Evolutionary conservation across 2,329 filamentous ascomycete genomes (phyloP).

Genomic region (Aureobasidium sp.): DNA sequence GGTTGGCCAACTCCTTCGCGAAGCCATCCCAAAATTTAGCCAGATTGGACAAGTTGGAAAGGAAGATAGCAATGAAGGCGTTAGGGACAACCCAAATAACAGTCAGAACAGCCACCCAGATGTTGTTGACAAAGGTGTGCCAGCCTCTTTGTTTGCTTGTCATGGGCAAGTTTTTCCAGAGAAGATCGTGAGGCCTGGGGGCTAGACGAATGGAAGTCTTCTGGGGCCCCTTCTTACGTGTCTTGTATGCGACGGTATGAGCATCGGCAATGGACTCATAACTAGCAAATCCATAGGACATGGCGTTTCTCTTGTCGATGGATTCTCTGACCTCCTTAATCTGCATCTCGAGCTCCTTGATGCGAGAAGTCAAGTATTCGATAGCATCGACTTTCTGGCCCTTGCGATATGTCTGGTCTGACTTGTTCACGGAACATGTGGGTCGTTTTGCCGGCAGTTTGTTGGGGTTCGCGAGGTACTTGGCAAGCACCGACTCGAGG

Average conservation of each 20-base stretch:
- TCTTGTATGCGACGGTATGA: slow-evolving; percentile 75
- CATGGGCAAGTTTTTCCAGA: slow-evolving; percentile 88
- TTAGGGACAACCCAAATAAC: slow-evolving; percentile 86
- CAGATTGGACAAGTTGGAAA: slow-evolving; percentile 76
- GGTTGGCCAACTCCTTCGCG: slow-evolving; percentile 49
- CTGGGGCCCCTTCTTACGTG: slow-evolving; percentile 70
- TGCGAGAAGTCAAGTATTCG: slow-evolving; percentile 80
- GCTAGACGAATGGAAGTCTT: slow-evolving; percentile 72
- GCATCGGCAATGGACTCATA: slow-evolving; percentile 84
- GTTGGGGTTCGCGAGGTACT: slow-evolving; percentile 81
- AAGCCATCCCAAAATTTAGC: slow-evolving; percentile 68
- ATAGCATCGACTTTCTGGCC: slow-evolving; percentile 85
- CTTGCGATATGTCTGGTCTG: slow-evolving; percentile 60
- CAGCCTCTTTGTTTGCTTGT: slow-evolving; percentile 59
- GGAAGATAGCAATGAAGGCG: slow-evolving; percentile 86
- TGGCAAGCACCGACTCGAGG: slow-evolving; percentile 75
- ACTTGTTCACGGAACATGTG: slow-evolving; percentile 69
- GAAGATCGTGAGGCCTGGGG: slow-evolving; percentile 81
- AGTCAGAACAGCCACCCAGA: slow-evolving; percentile 78
- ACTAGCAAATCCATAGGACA: slow-evolving; percentile 90
- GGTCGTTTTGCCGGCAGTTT: slow-evolving; percentile 70
- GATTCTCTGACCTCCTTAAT: slow-evolving; percentile 75
- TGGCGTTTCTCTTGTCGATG: slow-evolving; percentile 79
- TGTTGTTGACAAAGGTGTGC: slow-evolving; percentile 67
- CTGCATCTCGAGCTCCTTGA: slow-evolving; percentile 70